Conservation (phyloP, 495 filamentous ascomycete genomes). For the Penicillium pulvis region DNA sequence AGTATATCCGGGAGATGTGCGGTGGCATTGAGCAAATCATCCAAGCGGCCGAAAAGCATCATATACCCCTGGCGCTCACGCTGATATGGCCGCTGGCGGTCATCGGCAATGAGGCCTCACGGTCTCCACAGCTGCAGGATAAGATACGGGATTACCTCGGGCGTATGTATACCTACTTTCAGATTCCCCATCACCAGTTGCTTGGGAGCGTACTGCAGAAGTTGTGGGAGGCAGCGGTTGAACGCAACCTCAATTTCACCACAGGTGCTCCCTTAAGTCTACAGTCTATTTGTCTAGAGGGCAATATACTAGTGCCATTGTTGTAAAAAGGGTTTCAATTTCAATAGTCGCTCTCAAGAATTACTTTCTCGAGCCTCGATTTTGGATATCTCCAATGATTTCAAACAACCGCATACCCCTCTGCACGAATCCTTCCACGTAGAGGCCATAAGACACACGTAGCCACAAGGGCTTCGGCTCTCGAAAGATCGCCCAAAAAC, state of each 20-base stretch:
- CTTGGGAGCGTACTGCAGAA: neutral
- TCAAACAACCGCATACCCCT: too few relatives aligned
- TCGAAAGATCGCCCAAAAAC: too few relatives aligned
- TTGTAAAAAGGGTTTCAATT: neutral
- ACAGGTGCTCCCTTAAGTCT: neutral
- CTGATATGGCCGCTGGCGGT: slow-evolving; percentile 3
- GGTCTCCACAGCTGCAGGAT: neutral
- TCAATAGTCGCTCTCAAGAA: too few relatives aligned
- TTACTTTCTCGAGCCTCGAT: too few relatives aligned
- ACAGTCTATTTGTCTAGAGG: neutral
- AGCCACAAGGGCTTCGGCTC: too few relatives aligned
- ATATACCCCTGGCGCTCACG: neutral
- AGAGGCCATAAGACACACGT: too few relatives aligned
- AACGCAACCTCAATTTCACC: too few relatives aligned
- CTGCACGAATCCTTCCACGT: too few relatives aligned
- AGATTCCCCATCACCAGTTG: neutral
- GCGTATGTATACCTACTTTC: slow-evolving; percentile 1
- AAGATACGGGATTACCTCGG: neutral
- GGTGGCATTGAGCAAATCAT: neutral
- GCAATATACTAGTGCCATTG: neutral
- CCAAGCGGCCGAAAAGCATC: slow-evolving; percentile 1
- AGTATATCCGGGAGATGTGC: neutral
- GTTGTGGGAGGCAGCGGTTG: neutral
- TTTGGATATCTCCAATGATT: too few relatives aligned
- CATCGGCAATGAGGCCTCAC: neutral